A percentile compares a stretch with the other conserved stretches of the same genome.
These are phyloP conservation scores for Jamesozyma hellenica DNA, from an alignment of 805 yeast genomes.

Conservation along the genomic window DNA sequence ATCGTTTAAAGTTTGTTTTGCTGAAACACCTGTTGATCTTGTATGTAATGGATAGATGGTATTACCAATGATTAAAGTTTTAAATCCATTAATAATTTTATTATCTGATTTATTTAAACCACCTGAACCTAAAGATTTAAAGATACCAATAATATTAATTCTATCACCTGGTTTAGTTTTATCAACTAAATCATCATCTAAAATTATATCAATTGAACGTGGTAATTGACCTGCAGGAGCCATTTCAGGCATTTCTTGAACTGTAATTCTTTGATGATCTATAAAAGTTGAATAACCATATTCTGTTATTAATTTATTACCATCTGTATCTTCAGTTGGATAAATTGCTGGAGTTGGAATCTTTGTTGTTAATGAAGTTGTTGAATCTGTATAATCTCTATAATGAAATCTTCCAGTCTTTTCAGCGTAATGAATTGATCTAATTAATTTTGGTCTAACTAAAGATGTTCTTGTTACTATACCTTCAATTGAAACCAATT, in stretches of 20 bases:
- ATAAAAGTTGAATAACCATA: conserved; percentile 86
- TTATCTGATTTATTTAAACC: conserved; percentile 16
- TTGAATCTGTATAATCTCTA: conserved; percentile 85
- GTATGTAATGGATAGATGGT: conserved; percentile 84
- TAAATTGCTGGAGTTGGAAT: conserved; percentile 64
- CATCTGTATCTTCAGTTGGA: conserved; percentile 88
- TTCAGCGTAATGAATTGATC: conserved; percentile 90
- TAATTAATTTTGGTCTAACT: conserved; percentile 82
- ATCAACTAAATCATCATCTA: conserved; percentile 93
- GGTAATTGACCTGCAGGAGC: conserved; percentile 99
- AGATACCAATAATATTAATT: conserved; percentile 87
- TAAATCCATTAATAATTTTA: conserved; percentile 50
- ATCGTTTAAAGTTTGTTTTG: conserved; percentile 60
- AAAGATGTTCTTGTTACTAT: conserved; percentile 89
- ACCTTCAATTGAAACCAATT: conserved; percentile 83
- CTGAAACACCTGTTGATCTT: conserved; percentile 74
- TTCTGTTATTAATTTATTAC: conserved; percentile 79
- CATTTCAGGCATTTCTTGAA: conserved; percentile 95
- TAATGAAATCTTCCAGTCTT: conserved; percentile 76
- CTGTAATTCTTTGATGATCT: conserved; percentile 87
- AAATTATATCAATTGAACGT: conserved; percentile 79
- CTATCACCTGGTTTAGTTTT: conserved; percentile 92
- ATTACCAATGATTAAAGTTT: conserved; percentile 76
- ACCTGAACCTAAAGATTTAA: conserved; percentile 77
- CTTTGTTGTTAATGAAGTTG: conserved; percentile 58